Percentiles rank a stretch among this genome's conserved stretches.
Evolutionary conservation across 169 alveolate species (phyloP).

Genomic region (Babesia divergens): DNA sequence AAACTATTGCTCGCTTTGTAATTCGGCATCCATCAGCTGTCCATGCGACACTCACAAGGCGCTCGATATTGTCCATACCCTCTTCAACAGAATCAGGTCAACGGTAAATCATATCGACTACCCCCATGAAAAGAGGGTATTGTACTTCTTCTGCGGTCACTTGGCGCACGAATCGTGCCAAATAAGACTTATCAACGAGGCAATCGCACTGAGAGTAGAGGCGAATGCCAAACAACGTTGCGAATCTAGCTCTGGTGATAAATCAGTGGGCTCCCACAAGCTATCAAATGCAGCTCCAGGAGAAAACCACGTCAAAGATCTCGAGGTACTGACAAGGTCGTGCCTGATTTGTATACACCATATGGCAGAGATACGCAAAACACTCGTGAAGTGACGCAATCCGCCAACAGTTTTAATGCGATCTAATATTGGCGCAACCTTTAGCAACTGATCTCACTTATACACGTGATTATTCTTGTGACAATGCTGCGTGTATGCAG

Average conservation of each 20-base stretch:
- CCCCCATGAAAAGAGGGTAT: not conserved
- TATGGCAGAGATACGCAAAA: not conserved
- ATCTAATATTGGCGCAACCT: too few species aligned
- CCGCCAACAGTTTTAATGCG: too few species aligned
- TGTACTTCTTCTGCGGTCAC: slow-evolving; percentile 43
- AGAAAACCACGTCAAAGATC: too few species aligned
- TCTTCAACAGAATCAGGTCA: not conserved
- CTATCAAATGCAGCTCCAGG: too few species aligned
- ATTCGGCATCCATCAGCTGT: not conserved
- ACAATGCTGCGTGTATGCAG: too few species aligned
- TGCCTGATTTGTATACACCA: not conserved
- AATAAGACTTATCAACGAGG: slow-evolving; percentile 23
- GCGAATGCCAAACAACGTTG: too few species aligned
- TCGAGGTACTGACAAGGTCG: too few species aligned
- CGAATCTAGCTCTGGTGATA: too few species aligned
- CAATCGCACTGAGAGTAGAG: not conserved
- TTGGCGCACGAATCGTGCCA: slow-evolving; percentile 38
- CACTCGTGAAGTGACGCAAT: not conserved
- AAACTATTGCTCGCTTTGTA: slow-evolving; percentile 1
- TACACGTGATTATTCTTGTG: too few species aligned
- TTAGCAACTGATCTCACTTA: too few species aligned
- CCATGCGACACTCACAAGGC: not conserved
- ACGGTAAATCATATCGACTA: not conserved
- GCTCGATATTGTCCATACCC: not conserved
- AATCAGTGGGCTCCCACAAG: too few species aligned